Conservation (phyloP, 1,284 basidiomycete genomes). For the Neotropicomus parvogracilis region DNA sequence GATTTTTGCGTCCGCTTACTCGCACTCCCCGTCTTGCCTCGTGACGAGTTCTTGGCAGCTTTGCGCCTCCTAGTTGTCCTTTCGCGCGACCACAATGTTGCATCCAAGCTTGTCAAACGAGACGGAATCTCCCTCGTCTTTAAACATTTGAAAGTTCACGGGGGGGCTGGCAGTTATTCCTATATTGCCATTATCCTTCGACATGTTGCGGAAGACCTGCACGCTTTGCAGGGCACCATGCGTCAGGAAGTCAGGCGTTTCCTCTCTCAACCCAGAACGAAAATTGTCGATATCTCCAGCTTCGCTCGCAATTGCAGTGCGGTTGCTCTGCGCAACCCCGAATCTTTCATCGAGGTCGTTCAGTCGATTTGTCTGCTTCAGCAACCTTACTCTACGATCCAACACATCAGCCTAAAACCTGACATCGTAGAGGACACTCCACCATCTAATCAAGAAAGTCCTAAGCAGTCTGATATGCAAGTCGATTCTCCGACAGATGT, state of each 20-base stretch:
- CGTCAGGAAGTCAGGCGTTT: slow-evolving; percentile 77
- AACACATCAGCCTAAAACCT: slow-evolving; percentile 63
- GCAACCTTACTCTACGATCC: slow-evolving; percentile 57
- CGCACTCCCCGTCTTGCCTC: slow-evolving; percentile 55
- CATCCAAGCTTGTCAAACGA: slow-evolving; percentile 58
- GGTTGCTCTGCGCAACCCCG: slow-evolving; percentile 80
- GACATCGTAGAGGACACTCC: slow-evolving; percentile 27
- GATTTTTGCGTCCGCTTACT: slow-evolving; percentile 71
- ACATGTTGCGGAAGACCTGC: slow-evolving; percentile 82
- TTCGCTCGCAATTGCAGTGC: slow-evolving; percentile 78
- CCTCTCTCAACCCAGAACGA: slow-evolving; percentile 68
- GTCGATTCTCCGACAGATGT: slow-evolving; percentile 49
- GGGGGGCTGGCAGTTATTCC: slow-evolving; percentile 70
- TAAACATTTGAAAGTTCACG: slow-evolving; percentile 55
- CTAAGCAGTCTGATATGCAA: slow-evolving; percentile 54
- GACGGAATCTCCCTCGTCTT: slow-evolving; percentile 68
- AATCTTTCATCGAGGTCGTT: slow-evolving; percentile 74
- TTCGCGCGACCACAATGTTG: slow-evolving; percentile 64
- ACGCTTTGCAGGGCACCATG: slow-evolving; percentile 71
- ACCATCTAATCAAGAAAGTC: slow-evolving; percentile 20
- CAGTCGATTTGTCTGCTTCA: slow-evolving; percentile 70
- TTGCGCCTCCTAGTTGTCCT: slow-evolving; percentile 80
- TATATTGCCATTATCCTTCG: slow-evolving; percentile 87
- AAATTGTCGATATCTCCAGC: slow-evolving; percentile 65
- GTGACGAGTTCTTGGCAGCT: slow-evolving; percentile 77